Evolutionary conservation across 306 rosid species (phyloP).

Genomic region (Chamaecrista fasciculata): DNA sequence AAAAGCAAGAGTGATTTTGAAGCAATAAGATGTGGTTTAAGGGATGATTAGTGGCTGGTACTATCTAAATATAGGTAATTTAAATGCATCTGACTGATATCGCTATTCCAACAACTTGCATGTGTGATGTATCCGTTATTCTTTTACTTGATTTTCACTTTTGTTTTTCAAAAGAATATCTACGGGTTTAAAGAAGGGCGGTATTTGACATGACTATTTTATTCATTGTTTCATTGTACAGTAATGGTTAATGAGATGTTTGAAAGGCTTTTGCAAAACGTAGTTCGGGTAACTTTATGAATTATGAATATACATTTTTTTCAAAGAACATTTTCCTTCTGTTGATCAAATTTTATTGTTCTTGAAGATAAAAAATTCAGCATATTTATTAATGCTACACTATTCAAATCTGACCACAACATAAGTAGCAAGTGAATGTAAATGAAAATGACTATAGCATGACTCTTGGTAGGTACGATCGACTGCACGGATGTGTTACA

Average conservation of each 20-base stretch:
- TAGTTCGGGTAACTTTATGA: neutral
- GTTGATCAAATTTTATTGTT: constrained; percentile 22
- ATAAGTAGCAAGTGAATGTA: neutral
- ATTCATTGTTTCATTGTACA: constrained; percentile 19
- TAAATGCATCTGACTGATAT: neutral
- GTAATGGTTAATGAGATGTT: constrained; percentile 15
- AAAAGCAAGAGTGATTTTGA: neutral
- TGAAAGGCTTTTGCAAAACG: constrained; percentile 15
- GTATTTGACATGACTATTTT: constrained; percentile 3
- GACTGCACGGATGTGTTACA: constrained; percentile 90
- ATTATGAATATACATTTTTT: constrained; percentile 4
- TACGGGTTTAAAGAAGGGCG: constrained; percentile 8
- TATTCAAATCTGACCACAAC: constrained; percentile 4
- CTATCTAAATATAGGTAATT: neutral
- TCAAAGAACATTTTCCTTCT: neutral
- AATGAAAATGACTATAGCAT: constrained; percentile 25
- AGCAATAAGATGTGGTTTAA: neutral
- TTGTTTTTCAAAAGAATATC: neutral
- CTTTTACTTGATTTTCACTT: constrained; percentile 1
- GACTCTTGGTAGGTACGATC: constrained; percentile 78
- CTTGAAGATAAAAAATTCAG: neutral
- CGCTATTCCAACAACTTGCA: too few relatives aligned
- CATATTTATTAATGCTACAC: constrained; percentile 24
- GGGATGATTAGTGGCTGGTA: neutral
- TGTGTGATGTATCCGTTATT: neutral